These are phyloP conservation scores for Elsinoe ampelina DNA, from an alignment of 2,329 filamentous ascomycete species.

Conservation along the genomic window DNA sequence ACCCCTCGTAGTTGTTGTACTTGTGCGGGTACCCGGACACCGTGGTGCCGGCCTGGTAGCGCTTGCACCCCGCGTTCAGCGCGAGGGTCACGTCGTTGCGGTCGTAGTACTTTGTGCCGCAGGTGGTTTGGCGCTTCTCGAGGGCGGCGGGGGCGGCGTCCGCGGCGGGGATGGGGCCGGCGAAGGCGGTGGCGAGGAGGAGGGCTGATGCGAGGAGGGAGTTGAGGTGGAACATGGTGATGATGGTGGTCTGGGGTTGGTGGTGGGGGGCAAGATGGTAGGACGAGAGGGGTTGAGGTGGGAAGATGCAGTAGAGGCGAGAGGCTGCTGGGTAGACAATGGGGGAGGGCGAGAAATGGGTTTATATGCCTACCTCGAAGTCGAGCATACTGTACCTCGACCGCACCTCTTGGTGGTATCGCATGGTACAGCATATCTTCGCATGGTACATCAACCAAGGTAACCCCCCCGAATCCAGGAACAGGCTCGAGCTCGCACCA, in stretches of 20 bases:
- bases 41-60: constrained; percentile 23
- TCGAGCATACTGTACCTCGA: background rate
- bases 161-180: constrained; percentile 19
- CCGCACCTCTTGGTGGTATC: background rate
- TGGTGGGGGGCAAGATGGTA: background rate
- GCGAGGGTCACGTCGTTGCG: background rate
- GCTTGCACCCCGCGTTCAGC: constrained; percentile 3
- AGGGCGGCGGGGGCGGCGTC: background rate
- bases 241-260: constrained; percentile 16
- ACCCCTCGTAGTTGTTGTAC: constrained; percentile 56
- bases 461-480: background rate
- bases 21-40: constrained; percentile 44
- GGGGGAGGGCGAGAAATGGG: background rate
- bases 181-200: constrained; percentile 23
- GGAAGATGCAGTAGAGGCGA: background rate
- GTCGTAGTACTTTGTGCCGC: constrained; percentile 13
- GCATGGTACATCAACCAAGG: background rate
- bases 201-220: constrained; percentile 23
- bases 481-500: background rate
- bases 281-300: background rate
- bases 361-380: background rate
- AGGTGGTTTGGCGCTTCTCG: constrained; percentile 13
- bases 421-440: background rate
- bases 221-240: constrained; percentile 19
- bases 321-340: background rate